Evolutionary conservation across 148 eudicot genomes (phyloP), one percentile per base, ranked within the genome.

Genomic region (Amaranthus cruentus): DNA sequence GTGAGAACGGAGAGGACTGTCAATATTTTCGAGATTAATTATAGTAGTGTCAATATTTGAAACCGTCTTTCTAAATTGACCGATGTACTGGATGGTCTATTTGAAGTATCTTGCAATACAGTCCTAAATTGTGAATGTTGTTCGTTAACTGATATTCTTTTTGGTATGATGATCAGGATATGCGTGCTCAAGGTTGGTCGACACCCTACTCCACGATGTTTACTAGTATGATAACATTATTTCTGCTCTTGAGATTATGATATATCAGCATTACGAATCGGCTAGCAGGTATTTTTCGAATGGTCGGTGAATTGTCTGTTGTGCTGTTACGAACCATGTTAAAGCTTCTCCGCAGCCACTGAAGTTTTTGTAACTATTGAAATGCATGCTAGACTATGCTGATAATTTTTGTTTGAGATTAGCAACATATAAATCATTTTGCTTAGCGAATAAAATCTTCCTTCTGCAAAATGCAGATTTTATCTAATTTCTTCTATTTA

Each of bases 181-280:
- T 55, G 38, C 65, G n/a, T 42, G 43, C 71, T 68, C 64, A n/a
- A 68, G 73, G 70, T 44, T 74, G 81, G 81, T 55, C 47, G 14
- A 68, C 74, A 11, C 12, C 74, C 15, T 65, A 68, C 62, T 73
- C 52, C 3, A 38, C 75, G 7, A 57, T 56, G 61, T 74, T 55
- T 28, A 55, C 63, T 1, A n/a, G 70, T 3, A 62, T 71, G 72
- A 54, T 38, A 58, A 74, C 74, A 52, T 71, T 78, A n/a, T 79
- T 73, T 57, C 66, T 79, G 74, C 70, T 79, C 9, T 58, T 79
- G 62, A 79, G 81, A 79, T 69, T 68, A 71, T 79, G 81, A 79
- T 53, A 47, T 54, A 73, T 74, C 56, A 44, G 15, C 66, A n/a
- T 15, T 48, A 6, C 63, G 55, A 4, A 11, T n/a, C 12, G 7